These are phyloP conservation scores for Albugo candida DNA, from an alignment of 352 stramenopile species.

Conservation along the genomic window DNA sequence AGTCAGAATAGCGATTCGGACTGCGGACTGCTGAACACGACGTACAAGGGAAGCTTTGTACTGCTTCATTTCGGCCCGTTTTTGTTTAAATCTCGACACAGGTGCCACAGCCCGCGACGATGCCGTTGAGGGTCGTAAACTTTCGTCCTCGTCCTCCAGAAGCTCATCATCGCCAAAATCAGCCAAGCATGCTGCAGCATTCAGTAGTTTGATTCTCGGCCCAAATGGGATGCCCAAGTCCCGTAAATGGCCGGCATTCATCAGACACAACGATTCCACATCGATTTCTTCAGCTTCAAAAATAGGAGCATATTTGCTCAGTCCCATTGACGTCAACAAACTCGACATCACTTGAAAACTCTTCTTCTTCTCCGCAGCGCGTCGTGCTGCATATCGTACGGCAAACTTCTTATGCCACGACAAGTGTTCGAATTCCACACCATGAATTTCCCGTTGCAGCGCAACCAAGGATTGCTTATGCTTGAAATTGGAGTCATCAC, in stretches of 20 bases:
- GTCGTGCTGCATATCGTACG: conserved; percentile 61
- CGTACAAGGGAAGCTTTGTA: conserved; percentile 69
- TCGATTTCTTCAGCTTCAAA: conserved; percentile 81
- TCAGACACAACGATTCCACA: conserved; percentile 69
- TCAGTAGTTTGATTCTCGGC: conserved; percentile 70
- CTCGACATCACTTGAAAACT: conserved; percentile 75
- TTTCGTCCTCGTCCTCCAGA: conserved; percentile 15
- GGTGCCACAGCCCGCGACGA: conserved; percentile 6
- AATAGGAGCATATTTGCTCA: conserved; percentile 69
- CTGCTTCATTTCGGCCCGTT: conserved; percentile 67
- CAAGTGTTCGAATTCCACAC: conserved; percentile 68
- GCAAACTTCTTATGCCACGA: conserved; percentile 75
- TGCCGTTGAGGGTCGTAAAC: conserved; percentile 14
- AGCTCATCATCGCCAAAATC: conserved; percentile 72
- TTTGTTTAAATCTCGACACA: conserved; percentile 43
- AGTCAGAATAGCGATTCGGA: conserved; percentile 69
- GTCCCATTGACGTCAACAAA: conserved; percentile 45
- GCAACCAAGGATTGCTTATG: conserved; percentile 64
- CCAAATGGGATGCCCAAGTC: conserved; percentile 71
- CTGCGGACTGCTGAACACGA: conserved; percentile 66
- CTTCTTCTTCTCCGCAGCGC: conserved; percentile 76
- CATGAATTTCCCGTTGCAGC: conserved; percentile 74
- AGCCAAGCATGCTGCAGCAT: conserved; percentile 56
- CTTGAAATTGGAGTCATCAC: conserved; percentile 55
- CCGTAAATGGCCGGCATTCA: conserved; percentile 69